Evolutionary conservation across 2,329 filamentous ascomycete genomes (phyloP).

Genomic region (Aaosphaeria arxii): DNA sequence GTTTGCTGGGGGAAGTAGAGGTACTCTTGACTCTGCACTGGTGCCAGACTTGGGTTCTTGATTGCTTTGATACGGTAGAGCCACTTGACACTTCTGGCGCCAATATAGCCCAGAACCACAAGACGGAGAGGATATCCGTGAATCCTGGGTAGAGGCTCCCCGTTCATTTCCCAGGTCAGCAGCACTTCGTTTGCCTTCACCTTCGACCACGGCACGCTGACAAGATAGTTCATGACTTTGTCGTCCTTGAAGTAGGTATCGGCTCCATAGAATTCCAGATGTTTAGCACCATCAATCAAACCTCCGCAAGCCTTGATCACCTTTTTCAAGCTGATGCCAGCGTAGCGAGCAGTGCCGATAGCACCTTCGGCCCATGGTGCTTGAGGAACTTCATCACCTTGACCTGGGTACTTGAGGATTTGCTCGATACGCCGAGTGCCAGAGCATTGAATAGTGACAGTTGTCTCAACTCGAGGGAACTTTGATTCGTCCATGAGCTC

Average conservation of each 20-base stretch:
- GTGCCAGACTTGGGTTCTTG: constrained; percentile 52
- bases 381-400: constrained; percentile 59
- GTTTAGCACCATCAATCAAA: constrained; percentile 52
- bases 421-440: constrained; percentile 69
- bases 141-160: constrained; percentile 59
- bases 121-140: constrained; percentile 64
- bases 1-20: constrained; percentile 67
- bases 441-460: constrained; percentile 64
- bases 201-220: constrained; percentile 66
- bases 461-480: constrained; percentile 60
- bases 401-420: constrained; percentile 62
- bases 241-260: constrained; percentile 72
- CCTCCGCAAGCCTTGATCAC: constrained; percentile 70
- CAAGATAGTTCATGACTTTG: constrained; percentile 64
- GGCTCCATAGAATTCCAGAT: constrained; percentile 67
- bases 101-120: constrained; percentile 66
- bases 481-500: constrained; percentile 59
- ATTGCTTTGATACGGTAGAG: constrained; percentile 63
- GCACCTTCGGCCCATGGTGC: constrained; percentile 52
- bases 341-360: constrained; percentile 63
- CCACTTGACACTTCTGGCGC: constrained; percentile 63
- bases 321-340: constrained; percentile 65
- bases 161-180: constrained; percentile 71
- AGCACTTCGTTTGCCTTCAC: constrained; percentile 66
- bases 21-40: constrained; percentile 60